Evolutionary conservation across 1,284 basidiomycete species (phyloP), one percentile per base, ranked within the genome.

Genomic region (Cutaneotrichosporon sp.): DNA sequence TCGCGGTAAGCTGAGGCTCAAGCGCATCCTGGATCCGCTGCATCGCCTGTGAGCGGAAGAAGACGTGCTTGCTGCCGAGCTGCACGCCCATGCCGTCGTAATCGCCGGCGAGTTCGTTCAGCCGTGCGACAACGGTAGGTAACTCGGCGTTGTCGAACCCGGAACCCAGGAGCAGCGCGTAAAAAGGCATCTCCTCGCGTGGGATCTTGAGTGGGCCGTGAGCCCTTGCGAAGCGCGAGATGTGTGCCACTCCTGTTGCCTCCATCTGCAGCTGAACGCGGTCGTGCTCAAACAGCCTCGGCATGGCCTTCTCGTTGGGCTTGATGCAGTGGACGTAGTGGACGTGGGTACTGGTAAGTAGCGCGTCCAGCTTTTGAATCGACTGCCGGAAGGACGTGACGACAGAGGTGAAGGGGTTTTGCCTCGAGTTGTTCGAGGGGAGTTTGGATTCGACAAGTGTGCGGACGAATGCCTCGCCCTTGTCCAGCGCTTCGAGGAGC

Each of bases 301-400:
- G 51, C 42, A 53, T 60, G 2, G 66, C 63, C 36, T 63, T 55
- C 38, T 68, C 62, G 60, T 68, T 68, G 9, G 66, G 62, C 64
- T 68, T 68, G 64, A 68, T 65, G 58, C 66, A 68, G 36, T 68
- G 66, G 26, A 68, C 65, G 53, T 68, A 65, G 52, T 63, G 66
- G 5, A 65, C 64, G 26, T 50, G 62, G 21, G 66, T 68, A 38
- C 47, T 52, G 13, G 61, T 53, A 14, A 68, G 62, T n/a, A 65
- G 50, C 11, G 60, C 53, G 53, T 63, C 61, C 26, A 68, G 64
- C 59, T 63, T 51, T 42, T 63, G 60, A 22, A 68, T 62, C 42
- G 66, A 68, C 26, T 57, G 57, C 51, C 64, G 64, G 64, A 68
- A 68, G 3, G 66, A 68, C 6, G 66, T 61, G 4, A 59, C 64